These are phyloP conservation scores for Candida lessepsii DNA, from an alignment of 805 yeast species.

Conservation along the genomic window DNA sequence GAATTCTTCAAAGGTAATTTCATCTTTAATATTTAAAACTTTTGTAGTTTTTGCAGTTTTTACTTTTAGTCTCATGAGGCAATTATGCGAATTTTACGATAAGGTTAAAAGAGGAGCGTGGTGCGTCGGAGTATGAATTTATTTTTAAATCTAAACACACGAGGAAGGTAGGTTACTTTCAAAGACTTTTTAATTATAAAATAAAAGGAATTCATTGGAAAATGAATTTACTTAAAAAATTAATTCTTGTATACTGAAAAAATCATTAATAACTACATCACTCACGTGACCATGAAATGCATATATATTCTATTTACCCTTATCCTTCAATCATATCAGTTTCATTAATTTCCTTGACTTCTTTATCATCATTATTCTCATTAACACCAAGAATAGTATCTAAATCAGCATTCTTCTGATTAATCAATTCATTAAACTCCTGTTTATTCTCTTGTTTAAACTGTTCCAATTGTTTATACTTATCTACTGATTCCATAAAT, in stretches of 20 bases:
- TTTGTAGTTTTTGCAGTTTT: constrained; percentile 10
- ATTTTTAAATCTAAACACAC: no score
- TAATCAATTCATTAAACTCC: constrained; percentile 33
- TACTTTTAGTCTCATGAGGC: constrained; percentile 18
- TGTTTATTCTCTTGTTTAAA: constrained; percentile 44
- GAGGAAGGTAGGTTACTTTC: no score
- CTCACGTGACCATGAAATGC: neutral
- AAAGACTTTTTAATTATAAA: no score
- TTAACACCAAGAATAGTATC: constrained; percentile 31
- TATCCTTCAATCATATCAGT: constrained; percentile 22
- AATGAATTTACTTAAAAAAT: no score
- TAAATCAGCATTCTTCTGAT: constrained; percentile 38
- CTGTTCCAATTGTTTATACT: constrained; percentile 48
- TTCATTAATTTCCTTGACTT: constrained; percentile 10
- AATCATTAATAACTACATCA: neutral
- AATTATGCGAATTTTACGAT: constrained; percentile 2
- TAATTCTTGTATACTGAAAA: neutral
- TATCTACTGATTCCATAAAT: constrained; percentile 62
- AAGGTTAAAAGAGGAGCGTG: no score
- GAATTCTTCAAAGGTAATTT: constrained; percentile 33
- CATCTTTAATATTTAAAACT: constrained; percentile 29
- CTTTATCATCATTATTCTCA: constrained; percentile 3
- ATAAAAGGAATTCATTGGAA: no score
- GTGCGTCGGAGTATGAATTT: no score
- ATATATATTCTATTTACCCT: no score